Percentiles rank a stretch among this genome's conserved stretches.
These are phyloP conservation scores for Fusarium gaditjirri DNA, from an alignment of 2,329 filamentous ascomycete species.

Conservation along the genomic window DNA sequence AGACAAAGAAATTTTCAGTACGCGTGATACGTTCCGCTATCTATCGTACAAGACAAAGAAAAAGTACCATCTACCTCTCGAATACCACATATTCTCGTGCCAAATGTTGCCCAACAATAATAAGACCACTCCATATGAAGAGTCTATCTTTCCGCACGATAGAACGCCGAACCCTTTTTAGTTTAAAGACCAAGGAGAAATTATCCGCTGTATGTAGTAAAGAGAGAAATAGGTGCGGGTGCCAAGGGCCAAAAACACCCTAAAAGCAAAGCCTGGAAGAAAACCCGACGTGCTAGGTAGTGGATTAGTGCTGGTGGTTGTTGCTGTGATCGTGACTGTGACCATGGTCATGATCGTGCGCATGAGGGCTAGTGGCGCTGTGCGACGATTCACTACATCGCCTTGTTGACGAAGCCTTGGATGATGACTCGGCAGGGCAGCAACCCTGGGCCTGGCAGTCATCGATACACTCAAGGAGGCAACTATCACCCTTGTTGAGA, in stretches of 20 bases:
- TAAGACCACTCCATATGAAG: neutral
- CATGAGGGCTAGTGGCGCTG: conserved; percentile 30
- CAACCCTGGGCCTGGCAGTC: conserved; percentile 50
- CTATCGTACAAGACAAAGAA: conserved; percentile 31
- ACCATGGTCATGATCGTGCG: conserved; percentile 11
- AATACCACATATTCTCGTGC: conserved; percentile 12
- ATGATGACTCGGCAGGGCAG: conserved; percentile 49
- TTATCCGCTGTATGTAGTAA: conserved; percentile 21
- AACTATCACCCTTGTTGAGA: conserved; percentile 49
- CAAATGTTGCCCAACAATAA: conserved; percentile 3
- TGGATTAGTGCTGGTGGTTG: conserved; percentile 24
- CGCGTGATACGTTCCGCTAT: conserved; percentile 16
- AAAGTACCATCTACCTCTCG: conserved; percentile 7
- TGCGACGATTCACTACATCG: conserved; percentile 50
- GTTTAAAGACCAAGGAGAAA: conserved; percentile 10
- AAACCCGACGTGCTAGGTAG: neutral
- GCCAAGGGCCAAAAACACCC: neutral
- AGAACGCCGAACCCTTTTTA: conserved; percentile 38
- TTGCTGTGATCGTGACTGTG: conserved; percentile 4
- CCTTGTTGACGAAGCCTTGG: conserved; percentile 50
- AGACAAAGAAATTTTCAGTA: conserved; percentile 20
- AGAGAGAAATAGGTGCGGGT: neutral
- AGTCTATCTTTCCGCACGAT: conserved; percentile 16
- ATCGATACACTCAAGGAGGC: conserved; percentile 60
- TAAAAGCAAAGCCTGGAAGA: neutral